These are phyloP conservation scores for Symbiodinium natans DNA, from an alignment of 73 alveolate genomes.

Conservation along the genomic window DNA sequence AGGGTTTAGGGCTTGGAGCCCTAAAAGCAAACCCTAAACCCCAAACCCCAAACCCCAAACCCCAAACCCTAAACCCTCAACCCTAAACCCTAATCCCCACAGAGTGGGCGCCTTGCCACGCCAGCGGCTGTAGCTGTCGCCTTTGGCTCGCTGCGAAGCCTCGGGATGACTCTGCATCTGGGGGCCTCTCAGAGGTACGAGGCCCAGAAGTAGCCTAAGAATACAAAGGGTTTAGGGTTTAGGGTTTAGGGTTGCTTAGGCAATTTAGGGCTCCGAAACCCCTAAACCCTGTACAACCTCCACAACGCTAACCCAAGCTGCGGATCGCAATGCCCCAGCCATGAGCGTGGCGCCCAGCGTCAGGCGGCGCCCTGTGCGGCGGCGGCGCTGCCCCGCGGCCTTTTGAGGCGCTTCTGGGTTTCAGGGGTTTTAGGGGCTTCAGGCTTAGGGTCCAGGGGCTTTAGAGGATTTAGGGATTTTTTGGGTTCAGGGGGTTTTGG, in stretches of 20 bases:
- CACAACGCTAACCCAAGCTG: neutral
- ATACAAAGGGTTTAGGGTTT: neutral
- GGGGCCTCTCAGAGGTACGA: too few relatives aligned
- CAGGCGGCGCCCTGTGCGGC: neutral
- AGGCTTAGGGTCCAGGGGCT: too few relatives aligned
- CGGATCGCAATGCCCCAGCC: neutral
- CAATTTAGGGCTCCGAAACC: neutral
- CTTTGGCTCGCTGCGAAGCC: neutral
- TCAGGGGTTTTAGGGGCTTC: too few relatives aligned
- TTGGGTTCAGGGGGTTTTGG: too few relatives aligned
- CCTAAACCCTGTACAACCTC: too few relatives aligned
- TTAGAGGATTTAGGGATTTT: too few relatives aligned
- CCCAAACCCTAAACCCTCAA: neutral
- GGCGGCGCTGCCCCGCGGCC: neutral
- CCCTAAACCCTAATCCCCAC: neutral
- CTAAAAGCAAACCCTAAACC: neutral
- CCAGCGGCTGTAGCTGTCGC: neutral
- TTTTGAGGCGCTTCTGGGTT: neutral
- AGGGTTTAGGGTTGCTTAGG: neutral
- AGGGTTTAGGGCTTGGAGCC: neutral
- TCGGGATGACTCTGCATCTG: too few relatives aligned
- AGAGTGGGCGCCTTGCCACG: neutral
- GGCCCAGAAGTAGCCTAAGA: too few relatives aligned
- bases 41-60: neutral
- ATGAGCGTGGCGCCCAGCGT: neutral